These are phyloP conservation scores for Hygrocybe punicea DNA, from an alignment of 768 basidiomycete species.

Conservation along the genomic window DNA sequence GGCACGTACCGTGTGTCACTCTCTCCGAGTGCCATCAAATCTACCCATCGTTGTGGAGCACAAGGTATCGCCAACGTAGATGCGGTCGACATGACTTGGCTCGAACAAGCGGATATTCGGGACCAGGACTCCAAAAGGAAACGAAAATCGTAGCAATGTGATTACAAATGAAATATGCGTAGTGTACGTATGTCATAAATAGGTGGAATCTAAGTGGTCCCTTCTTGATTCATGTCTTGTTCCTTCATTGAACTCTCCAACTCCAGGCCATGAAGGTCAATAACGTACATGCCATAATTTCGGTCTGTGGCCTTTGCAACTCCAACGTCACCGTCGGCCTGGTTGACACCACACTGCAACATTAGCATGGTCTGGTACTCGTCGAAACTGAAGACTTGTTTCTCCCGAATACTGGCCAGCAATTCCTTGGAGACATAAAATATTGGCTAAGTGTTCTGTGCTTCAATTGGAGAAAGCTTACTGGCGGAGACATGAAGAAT, in stretches of 20 bases:
- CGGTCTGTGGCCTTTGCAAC: slow-evolving; percentile 56
- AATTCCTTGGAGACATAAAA: slow-evolving; percentile 51
- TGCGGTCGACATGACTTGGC: slow-evolving; percentile 35
- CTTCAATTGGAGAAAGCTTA: slow-evolving; percentile 36
- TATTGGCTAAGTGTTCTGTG: neutral
- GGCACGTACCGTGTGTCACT: slow-evolving; percentile 25
- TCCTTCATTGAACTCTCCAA: slow-evolving; percentile 36
- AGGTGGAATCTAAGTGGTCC: neutral
- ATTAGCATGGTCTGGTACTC: slow-evolving; percentile 91
- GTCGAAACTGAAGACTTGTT: slow-evolving; percentile 75
- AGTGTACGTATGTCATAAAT: slow-evolving; percentile 5
- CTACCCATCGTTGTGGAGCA: slow-evolving; percentile 19
- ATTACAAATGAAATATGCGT: neutral
- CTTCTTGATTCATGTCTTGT: neutral
- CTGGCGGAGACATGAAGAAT: slow-evolving; percentile 71
- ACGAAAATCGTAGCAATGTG: neutral
- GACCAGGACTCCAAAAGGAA: slow-evolving; percentile 3
- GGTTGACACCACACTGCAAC: slow-evolving; percentile 83
- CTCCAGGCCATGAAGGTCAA: slow-evolving; percentile 83
- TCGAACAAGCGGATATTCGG: slow-evolving; percentile 17
- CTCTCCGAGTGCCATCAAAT: slow-evolving; percentile 29
- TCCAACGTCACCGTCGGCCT: slow-evolving; percentile 48
- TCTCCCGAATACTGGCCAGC: slow-evolving; percentile 63
- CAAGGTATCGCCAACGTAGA: slow-evolving; percentile 30
- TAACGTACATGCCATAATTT: slow-evolving; percentile 83